Percentiles rank a stretch among this genome's conserved stretches.
Evolutionary conservation across 768 basidiomycete species (phyloP).

Genomic region (Saitozyma sp.): DNA sequence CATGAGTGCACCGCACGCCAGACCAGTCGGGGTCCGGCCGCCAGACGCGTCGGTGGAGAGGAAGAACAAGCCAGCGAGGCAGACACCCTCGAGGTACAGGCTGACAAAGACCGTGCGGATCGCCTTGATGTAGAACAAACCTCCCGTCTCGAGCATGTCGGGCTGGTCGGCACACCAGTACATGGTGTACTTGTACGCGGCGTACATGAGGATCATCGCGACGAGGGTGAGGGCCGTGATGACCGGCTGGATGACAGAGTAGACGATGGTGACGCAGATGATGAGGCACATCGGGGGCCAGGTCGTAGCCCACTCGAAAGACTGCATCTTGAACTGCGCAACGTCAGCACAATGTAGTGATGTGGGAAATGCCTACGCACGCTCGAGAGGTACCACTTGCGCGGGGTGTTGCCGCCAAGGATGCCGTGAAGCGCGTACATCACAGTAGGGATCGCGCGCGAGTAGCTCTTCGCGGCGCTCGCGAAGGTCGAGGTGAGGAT

Average conservation of each 20-base stretch:
- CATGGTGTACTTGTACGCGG: constrained; percentile 52
- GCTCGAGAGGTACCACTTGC: constrained; percentile 40
- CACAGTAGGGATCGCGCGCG: constrained; percentile 46
- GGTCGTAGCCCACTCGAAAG: constrained; percentile 37
- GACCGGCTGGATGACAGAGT: constrained; percentile 53
- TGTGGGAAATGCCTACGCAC: constrained; percentile 16
- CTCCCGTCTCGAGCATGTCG: constrained; percentile 53
- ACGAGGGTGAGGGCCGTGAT: constrained; percentile 49
- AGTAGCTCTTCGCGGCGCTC: constrained; percentile 44
- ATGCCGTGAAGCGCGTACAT: constrained; percentile 45
- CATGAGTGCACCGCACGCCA: constrained; percentile 52
- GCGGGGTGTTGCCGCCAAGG: constrained; percentile 49
- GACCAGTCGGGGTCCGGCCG: constrained; percentile 40
- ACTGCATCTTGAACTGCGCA: constrained; percentile 39
- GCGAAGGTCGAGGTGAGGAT: constrained; percentile 49
- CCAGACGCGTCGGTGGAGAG: constrained; percentile 39
- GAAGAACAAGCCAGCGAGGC: constrained; percentile 53
- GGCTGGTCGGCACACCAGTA: constrained; percentile 53
- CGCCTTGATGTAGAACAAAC: constrained; percentile 54
- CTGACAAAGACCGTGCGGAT: constrained; percentile 52
- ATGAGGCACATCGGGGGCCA: constrained; percentile 51
- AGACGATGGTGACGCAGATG: constrained; percentile 52
- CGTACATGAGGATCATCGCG: constrained; percentile 50
- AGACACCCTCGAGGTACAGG: constrained; percentile 52
- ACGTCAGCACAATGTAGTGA: constrained; percentile 1